Base-by-base conservation (phyloP, 2,329 filamentous ascomycete genomes). In the Helminthosporium solani region DNA sequence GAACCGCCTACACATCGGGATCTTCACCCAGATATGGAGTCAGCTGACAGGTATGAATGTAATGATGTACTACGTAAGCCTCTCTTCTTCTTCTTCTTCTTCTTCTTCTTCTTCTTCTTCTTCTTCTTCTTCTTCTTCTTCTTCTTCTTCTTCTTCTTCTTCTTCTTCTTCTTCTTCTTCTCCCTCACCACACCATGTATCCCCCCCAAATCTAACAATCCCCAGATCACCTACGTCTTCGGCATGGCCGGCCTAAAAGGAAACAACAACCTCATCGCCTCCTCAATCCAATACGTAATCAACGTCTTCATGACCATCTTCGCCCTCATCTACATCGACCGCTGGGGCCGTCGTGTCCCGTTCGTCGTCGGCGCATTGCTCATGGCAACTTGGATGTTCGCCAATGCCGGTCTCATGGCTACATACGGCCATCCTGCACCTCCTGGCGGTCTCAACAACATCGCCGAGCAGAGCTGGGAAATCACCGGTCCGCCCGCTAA, bases 301-400 rank as follows among this genome's bases (percentile, higher is more conserved):
- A 91, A 91, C 66, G 87, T 92, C 1, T 49, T 84, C 42, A 88
- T 89, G 83, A 92, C 88, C 0, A 66, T 91, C 2, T 86, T 87
- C 0, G 87, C 87, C 1, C 77, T 92, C 19, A 70, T 91, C 46
- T 91, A 76, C 73, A 80, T 91, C 58, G 88, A 94, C 57, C 76
- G 78, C 44, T 88, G 85, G 83, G 88, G 88, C 37, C 87, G 88
- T 53, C 87, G 86, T 33, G 75, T 74, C 1, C 81, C 85, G 3
- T 75, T 89, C 28, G 73, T 89, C n/a, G 61, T 83, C 20, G 86
- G 86, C 39, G 80, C 84, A 5, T 70, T 79, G 19, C 70, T 86
- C 37, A 88, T 89, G 85, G 65, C 65, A 66, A 75, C 74, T 5
- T 84, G 79, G 72, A 71, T 87, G 42, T 84, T 85, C 60, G 77